Conservation (phyloP, 495 filamentous ascomycete genomes). For the Glonium stellatum region DNA sequence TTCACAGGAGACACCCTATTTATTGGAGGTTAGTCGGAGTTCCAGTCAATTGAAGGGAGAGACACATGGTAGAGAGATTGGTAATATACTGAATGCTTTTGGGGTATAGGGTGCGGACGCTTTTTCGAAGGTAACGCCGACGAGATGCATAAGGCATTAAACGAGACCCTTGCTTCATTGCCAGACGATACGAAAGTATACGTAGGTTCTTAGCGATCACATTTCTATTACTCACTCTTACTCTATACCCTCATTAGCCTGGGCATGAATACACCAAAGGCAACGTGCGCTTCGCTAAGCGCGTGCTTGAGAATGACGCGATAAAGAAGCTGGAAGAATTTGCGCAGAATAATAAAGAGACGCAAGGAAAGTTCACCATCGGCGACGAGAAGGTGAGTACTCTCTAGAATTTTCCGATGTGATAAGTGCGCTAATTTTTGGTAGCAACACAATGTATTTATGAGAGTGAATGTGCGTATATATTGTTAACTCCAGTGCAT, state of each 20-base stretch:
- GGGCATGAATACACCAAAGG: slow-evolving; percentile 96
- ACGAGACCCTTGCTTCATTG: slow-evolving; percentile 69
- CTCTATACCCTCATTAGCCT: slow-evolving; percentile 45
- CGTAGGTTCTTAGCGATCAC: slow-evolving; percentile 42
- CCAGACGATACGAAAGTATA: slow-evolving; percentile 93
- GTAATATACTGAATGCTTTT: not conserved
- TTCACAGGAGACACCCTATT: slow-evolving; percentile 97
- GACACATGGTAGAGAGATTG: not conserved
- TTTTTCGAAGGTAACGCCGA: slow-evolving; percentile 91
- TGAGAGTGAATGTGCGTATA: slow-evolving; percentile 70
- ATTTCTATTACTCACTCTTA: not conserved
- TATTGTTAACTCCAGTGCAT: too few species aligned
- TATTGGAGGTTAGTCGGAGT: slow-evolving; percentile 59
- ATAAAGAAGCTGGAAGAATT: slow-evolving; percentile 71
- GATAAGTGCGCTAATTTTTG: slow-evolving; percentile 2
- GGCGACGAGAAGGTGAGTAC: slow-evolving; percentile 83
- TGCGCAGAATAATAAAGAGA: slow-evolving; percentile 72
- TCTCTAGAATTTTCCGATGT: not conserved
- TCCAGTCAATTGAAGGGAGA: not conserved
- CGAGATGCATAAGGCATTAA: slow-evolving; percentile 90
- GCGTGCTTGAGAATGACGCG: slow-evolving; percentile 60
- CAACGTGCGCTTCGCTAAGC: slow-evolving; percentile 80
- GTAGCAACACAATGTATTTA: slow-evolving; percentile 96
- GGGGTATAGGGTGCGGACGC: slow-evolving; percentile 56
- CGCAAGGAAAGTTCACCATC: slow-evolving; percentile 94